Base-by-base conservation (phyloP, 2,329 filamentous ascomycete genomes). In the Trichoderma aggressivum region DNA sequence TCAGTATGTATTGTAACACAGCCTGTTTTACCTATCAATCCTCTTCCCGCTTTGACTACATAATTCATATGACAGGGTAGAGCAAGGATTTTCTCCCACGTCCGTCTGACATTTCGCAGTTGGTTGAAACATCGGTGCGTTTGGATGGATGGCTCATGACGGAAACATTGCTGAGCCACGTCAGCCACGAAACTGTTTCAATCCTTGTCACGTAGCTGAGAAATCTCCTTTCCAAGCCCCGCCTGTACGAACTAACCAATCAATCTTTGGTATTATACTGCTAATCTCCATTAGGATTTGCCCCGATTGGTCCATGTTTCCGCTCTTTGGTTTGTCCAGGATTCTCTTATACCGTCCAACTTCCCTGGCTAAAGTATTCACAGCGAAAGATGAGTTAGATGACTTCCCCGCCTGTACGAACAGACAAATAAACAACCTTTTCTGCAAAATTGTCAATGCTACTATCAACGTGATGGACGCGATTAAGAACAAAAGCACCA, bases 241-340 rank as follows among this genome's bases (percentile, higher is more conserved):
- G 21, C 61, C 16, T 64, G 61, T 64, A 64, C 61, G 61, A 64
- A 64, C 61, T 64, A n/a, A 24, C 61, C 61, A 64, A 53, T 64
- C 3, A 53, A 26, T 12, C 53, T 53, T 18, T 10, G 3, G 18
- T 12, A 34, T 53, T 18, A 18, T 36, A 64, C 18, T 43, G 18
- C 39, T 50, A 32, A 43, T 24, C 39, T 53, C 18, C 34, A 53
- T 32, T 64, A 32, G 39, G 61, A 64, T 24, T 11, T 26, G 5
- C 34, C 10, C 39, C 26, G 47, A 53, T 24, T 53, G 47, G 21
- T 1, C 39, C 39, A 1, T 43, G 39, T 18, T 53, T 5, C 8
- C 24, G 39, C 5, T 53, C 2, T 53, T 34, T 12, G 18, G 61
- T 34, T 18, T 14, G 16, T 58, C 26, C 55, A 16, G 26, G 7